Evolutionary conservation across 1,284 basidiomycete species (phyloP).

Genomic region (Moesziomyces globuligerus): DNA sequence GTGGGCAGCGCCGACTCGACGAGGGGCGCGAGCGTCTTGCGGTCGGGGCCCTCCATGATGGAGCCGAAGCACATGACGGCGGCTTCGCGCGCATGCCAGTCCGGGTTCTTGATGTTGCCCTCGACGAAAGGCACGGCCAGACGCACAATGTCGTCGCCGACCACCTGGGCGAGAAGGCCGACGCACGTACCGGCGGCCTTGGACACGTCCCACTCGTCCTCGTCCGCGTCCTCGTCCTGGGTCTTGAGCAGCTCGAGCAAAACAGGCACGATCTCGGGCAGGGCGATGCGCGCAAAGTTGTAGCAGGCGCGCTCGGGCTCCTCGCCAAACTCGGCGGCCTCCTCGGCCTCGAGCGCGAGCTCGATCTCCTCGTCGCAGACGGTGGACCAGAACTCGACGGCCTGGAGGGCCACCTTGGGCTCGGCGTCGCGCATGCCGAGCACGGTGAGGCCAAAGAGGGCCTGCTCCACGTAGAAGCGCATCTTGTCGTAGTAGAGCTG

Average conservation of each 20-base stretch:
- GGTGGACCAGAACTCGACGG: conserved; percentile 99
- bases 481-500: conserved; percentile 98
- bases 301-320: conserved; percentile 86
- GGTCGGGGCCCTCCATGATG: conserved; percentile 94
- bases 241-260: conserved; percentile 86
- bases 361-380: conserved; percentile 98
- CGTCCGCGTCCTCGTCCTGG: conserved; percentile 96
- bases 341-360: conserved; percentile 87
- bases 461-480: conserved; percentile 99
- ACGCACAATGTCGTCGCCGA: conserved; percentile 88
- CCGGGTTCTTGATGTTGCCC: conserved; percentile 84
- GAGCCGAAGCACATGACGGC: conserved; percentile 98
- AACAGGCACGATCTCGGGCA: conserved; percentile 93
- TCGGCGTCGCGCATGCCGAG: conserved; percentile 96
- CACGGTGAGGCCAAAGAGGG: conserved; percentile 96
- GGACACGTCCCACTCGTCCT: conserved; percentile 98
- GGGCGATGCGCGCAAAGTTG: conserved; percentile 91
- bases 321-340: conserved; percentile 92
- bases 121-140: conserved; percentile 98
- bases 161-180: conserved; percentile 85
- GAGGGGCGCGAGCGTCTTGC: conserved; percentile 83
- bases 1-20: conserved; percentile 94
- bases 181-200: conserved; percentile 98
- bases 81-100: conserved; percentile 96
- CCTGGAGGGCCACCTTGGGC: conserved; percentile 91